Evolutionary conservation across 2,329 filamentous ascomycete genomes (phyloP).

Genomic region (Colletotrichum magnum): DNA sequence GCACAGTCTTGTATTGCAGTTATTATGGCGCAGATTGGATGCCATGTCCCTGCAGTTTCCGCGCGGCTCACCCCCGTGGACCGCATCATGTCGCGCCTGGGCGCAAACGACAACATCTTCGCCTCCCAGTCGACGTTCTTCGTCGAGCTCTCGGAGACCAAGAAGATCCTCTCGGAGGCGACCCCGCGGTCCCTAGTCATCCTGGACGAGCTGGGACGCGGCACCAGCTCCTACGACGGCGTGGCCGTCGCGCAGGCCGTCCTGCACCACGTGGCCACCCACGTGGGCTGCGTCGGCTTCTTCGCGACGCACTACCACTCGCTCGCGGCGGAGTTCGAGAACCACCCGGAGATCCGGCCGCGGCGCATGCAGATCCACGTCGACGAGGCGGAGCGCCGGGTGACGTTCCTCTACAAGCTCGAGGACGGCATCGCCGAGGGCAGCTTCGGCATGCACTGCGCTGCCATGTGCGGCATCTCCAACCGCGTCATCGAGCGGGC

Average conservation of each 20-base stretch:
- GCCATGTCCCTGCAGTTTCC: conserved; percentile 86
- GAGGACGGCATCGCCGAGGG: conserved; percentile 95
- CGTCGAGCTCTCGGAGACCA: conserved; percentile 95
- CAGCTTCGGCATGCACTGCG: conserved; percentile 99
- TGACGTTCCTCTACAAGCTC: conserved; percentile 97
- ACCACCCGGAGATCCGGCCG: conserved; percentile 88
- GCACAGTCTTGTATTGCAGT: conserved; percentile 89
- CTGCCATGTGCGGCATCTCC: conserved; percentile 96
- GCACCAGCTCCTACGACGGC: conserved; percentile 95
- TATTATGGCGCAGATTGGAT: conserved; percentile 97
- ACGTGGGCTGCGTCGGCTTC: conserved; percentile 94
- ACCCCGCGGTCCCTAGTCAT: conserved; percentile 96
- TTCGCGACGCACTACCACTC: conserved; percentile 99
- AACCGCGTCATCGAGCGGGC: conserved; percentile 86
- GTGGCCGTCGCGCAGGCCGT: conserved; percentile 97
- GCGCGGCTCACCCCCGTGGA: conserved; percentile 92
- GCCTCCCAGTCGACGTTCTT: conserved; percentile 98
- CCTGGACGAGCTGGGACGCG: conserved; percentile 94
- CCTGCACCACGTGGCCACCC: conserved; percentile 93
- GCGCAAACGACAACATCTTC: conserved; percentile 99
- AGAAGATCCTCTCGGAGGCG: conserved; percentile 96
- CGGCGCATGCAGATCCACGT: conserved; percentile 96
- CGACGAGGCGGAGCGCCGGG: conserved; percentile 83
- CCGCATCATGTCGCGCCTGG: conserved; percentile 97
- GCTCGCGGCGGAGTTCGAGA: conserved; percentile 89